A percentile compares a stretch with the other conserved stretches of the same genome.
phyloP scores from a whole-genome alignment of 2,329 filamentous ascomycete species.

The Paraconiothyrium sp. region DNA sequence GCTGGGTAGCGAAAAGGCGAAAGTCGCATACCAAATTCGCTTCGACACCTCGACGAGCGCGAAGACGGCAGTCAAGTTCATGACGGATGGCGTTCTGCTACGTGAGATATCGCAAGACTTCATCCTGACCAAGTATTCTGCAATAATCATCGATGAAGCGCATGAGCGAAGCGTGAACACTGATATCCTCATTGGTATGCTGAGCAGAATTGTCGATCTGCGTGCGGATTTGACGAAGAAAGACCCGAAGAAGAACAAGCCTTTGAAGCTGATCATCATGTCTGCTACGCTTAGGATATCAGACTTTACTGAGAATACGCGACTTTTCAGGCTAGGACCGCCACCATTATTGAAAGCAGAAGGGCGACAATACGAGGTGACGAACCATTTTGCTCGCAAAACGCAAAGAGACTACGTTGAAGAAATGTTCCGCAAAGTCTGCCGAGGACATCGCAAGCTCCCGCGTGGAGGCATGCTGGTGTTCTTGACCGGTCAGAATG shows the following conservation, averaged over 20 bases:
- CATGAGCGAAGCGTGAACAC: slow-evolving; percentile 98
- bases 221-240: slow-evolving; percentile 78
- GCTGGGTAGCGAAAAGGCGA: slow-evolving; percentile 77
- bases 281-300: slow-evolving; percentile 92
- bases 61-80: slow-evolving; percentile 94
- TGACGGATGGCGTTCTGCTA: slow-evolving; percentile 96
- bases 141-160: slow-evolving; percentile 94
- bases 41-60: slow-evolving; percentile 85
- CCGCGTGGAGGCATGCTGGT: slow-evolving; percentile 91
- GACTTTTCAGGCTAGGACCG: slow-evolving; percentile 75
- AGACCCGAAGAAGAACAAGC: slow-evolving; percentile 71
- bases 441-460: slow-evolving; percentile 85
- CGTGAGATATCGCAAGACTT: slow-evolving; percentile 93
- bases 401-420: slow-evolving; percentile 90
- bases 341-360: slow-evolving; percentile 90
- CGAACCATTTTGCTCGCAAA: slow-evolving; percentile 83
- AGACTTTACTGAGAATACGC: slow-evolving; percentile 86
- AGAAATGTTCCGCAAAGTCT: slow-evolving; percentile 87
- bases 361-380: slow-evolving; percentile 90
- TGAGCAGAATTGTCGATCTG: slow-evolving; percentile 89
- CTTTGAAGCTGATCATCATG: slow-evolving; percentile 96
- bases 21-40: slow-evolving; percentile 89
- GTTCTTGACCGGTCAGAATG: slow-evolving; percentile 92
- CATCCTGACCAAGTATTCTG: slow-evolving; percentile 86
- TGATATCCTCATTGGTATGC: slow-evolving; percentile 96